These are phyloP conservation scores for Penicillium flavigenum DNA, from an alignment of 495 filamentous ascomycete genomes.

Conservation along the genomic window DNA sequence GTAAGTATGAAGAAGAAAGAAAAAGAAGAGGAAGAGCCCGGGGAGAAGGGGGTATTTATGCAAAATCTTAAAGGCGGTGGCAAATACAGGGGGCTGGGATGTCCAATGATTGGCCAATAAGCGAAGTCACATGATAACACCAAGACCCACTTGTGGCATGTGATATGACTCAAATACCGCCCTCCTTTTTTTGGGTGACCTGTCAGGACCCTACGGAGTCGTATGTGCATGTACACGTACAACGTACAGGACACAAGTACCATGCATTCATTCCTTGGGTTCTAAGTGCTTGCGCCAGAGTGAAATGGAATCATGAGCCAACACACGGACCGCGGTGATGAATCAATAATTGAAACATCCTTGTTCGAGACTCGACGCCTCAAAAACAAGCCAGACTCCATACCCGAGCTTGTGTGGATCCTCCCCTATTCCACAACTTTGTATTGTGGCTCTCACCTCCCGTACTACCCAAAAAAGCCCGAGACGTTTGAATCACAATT, in stretches of 20 bases:
- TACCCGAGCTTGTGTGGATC: slow-evolving; percentile 21
- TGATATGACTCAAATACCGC: slow-evolving; percentile 2
- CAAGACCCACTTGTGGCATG: not conserved
- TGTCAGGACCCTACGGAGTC: not conserved
- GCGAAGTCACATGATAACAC: not conserved
- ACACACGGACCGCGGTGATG: slow-evolving; percentile 24
- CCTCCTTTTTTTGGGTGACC: not conserved
- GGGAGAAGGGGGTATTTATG: slow-evolving; percentile 33
- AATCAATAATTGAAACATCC: slow-evolving; percentile 46
- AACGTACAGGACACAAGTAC: not conserved
- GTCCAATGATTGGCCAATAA: not conserved
- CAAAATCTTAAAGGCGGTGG: slow-evolving; percentile 20
- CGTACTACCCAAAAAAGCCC: not conserved
- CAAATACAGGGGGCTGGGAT: not conserved
- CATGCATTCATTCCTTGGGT: slow-evolving; percentile 3
- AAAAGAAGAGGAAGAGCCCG: slow-evolving; percentile 33
- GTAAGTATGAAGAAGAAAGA: slow-evolving; percentile 71
- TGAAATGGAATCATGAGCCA: not conserved
- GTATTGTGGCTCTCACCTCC: slow-evolving; percentile 13
- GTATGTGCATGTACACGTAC: not conserved
- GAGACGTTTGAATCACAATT: slow-evolving; percentile 5
- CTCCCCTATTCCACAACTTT: slow-evolving; percentile 19
- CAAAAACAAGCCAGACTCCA: slow-evolving; percentile 16
- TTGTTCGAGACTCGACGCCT: slow-evolving; percentile 39
- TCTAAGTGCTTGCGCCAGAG: not conserved